Evolutionary conservation across 2,329 filamentous ascomycete genomes (phyloP).

Genomic region (Raffaelea arxii): DNA sequence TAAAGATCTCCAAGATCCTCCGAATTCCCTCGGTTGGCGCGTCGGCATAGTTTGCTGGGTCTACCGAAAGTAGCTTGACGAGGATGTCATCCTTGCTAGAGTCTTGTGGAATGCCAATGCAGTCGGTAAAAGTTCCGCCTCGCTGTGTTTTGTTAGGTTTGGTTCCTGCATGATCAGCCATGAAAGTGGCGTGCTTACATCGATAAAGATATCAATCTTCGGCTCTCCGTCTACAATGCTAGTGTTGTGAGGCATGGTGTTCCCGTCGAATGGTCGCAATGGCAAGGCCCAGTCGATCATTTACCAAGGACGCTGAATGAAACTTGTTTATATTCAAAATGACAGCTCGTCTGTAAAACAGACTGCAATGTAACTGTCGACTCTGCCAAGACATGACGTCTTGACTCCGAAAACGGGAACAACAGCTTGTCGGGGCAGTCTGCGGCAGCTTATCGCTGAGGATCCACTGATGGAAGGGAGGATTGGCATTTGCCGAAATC

Average conservation of each 20-base stretch:
- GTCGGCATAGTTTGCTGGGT: slow-evolving; percentile 86
- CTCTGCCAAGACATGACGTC: background rate
- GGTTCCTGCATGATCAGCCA: background rate
- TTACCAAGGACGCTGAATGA: background rate
- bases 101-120: background rate
- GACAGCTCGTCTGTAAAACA: background rate
- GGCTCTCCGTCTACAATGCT: background rate
- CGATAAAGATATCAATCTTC: background rate
- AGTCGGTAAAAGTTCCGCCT: background rate
- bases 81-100: background rate
- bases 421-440: background rate
- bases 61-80: slow-evolving; percentile 56
- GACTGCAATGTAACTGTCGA: background rate
- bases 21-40: slow-evolving; percentile 87
- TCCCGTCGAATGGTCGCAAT: background rate
- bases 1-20: slow-evolving; percentile 71
- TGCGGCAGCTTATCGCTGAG: background rate
- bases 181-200: background rate
- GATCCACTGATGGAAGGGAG: background rate
- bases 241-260: background rate
- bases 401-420: background rate
- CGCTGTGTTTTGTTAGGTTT: background rate
- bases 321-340: background rate
- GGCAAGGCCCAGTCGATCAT: background rate
- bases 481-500: background rate